Conservation (phyloP, 768 basidiomycete species). For the Dioszegia hungarica region DNA sequence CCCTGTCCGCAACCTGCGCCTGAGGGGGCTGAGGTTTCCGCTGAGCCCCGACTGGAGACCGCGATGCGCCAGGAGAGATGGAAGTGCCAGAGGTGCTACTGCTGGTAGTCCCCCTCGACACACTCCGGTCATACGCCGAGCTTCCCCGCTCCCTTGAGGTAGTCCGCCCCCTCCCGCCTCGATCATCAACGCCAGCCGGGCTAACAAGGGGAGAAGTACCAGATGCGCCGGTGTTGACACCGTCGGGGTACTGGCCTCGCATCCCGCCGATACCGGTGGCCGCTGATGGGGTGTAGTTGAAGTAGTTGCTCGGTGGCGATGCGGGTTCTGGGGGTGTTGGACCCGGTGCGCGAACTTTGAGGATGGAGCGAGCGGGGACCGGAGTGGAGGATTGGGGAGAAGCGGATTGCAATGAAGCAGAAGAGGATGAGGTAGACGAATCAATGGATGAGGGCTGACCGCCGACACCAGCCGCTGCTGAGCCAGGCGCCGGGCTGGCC, state of each 20-base stretch:
- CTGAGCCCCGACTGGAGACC: conserved; percentile 8
- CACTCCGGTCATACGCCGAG: conserved; percentile 20
- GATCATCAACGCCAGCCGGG: conserved; percentile 13
- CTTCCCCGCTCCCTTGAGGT: conserved; percentile 9
- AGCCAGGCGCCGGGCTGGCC: not conserved
- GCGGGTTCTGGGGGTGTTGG: conserved; percentile 23
- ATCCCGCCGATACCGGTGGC: conserved; percentile 49
- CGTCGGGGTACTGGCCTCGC: conserved; percentile 11
- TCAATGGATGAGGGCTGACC: conserved; percentile 8
- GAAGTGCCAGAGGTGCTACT: conserved; percentile 15
- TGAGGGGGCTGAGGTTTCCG: conserved; percentile 4
- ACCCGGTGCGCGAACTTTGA: conserved; percentile 45
- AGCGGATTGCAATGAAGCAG: conserved; percentile 45
- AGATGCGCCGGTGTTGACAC: not conserved
- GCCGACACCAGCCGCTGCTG: not conserved
- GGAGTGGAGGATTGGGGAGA: conserved; percentile 31
- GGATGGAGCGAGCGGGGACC: conserved; percentile 37
- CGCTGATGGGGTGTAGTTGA: conserved; percentile 49
- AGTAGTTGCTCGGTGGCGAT: conserved; percentile 36
- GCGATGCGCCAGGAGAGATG: conserved; percentile 12
- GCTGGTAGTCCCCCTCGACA: conserved; percentile 28
- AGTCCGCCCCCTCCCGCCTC: conserved; percentile 13
- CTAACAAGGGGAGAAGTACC: conserved; percentile 7
- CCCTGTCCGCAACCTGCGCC: not conserved
- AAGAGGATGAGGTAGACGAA: conserved; percentile 48